Percentiles rank a stretch among this genome's conserved stretches.
These are phyloP conservation scores for Angomonas ambiguus DNA, from an alignment of 208 protist species.

Conservation along the genomic window DNA sequence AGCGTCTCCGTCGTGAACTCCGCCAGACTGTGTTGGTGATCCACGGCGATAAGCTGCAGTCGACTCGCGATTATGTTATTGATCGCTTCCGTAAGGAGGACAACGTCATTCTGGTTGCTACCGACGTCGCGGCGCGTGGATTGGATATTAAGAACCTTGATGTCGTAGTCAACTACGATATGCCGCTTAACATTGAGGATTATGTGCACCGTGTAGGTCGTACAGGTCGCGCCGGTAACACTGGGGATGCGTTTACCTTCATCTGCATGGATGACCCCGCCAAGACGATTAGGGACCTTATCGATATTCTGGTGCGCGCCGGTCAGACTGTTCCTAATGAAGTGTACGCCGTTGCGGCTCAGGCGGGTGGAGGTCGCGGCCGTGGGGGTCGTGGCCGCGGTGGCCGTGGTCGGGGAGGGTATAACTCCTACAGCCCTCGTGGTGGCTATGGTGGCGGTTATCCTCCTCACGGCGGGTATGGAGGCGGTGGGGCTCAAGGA, in stretches of 20 bases:
- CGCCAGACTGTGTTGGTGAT: slow-evolving; percentile 67
- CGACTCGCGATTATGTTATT: slow-evolving; percentile 88
- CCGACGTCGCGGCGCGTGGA: slow-evolving; percentile 91
- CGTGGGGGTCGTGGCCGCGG: slow-evolving; percentile 21
- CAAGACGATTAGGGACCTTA: slow-evolving; percentile 77
- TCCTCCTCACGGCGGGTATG: not conserved
- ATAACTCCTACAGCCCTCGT: not conserved
- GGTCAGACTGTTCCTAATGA: slow-evolving; percentile 65
- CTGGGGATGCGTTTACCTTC: slow-evolving; percentile 85
- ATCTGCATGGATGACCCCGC: slow-evolving; percentile 55
- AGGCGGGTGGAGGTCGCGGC: slow-evolving; percentile 16
- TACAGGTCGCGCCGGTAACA: slow-evolving; percentile 84
- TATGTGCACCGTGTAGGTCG: slow-evolving; percentile 97
- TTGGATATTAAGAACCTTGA: slow-evolving; percentile 98
- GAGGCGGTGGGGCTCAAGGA: slow-evolving; percentile 13
- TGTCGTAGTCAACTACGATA: slow-evolving; percentile 99
- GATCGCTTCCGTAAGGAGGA: slow-evolving; percentile 71
- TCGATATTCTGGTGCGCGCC: slow-evolving; percentile 59
- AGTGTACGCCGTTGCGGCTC: slow-evolving; percentile 43
- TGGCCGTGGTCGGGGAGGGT: slow-evolving; percentile 12
- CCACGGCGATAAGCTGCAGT: slow-evolving; percentile 92
- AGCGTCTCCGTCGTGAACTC: slow-evolving; percentile 56
- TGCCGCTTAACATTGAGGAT: slow-evolving; percentile 98
- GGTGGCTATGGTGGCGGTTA: slow-evolving; percentile 17
- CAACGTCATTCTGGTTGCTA: slow-evolving; percentile 80